Evolutionary conservation across 805 yeast genomes (phyloP), one percentile per base, ranked within the genome.

Genomic region (Saturnispora kantuleensis): DNA sequence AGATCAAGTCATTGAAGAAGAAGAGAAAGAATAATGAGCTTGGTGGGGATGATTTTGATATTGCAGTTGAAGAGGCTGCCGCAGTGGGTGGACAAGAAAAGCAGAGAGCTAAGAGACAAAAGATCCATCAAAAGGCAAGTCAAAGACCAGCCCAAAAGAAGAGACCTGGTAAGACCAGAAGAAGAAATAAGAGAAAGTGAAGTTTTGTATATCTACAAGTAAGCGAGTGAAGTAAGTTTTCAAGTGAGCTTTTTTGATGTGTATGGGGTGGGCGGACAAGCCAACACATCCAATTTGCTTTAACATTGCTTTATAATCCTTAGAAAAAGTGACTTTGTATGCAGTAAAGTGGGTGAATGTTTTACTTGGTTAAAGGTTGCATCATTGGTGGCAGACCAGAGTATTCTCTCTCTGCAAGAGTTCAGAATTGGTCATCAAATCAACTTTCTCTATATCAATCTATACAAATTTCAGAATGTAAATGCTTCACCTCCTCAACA

Each of bases 1-100:
- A 83, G 69, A 86, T 90, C 64, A 89, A 88, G 66, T 73, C 84
- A n/a, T 74, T 93, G 58, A 87, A 86, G 74, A 81, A 84, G 62
- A 89, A 87, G 77, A 79, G 95, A 68, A 79, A 79, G 57, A 74
- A 77, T 50, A 77, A 80, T 52, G 95, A 84, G 53, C 75, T 85
- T 49, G 68, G 73, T 39, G 69, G 73, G 41, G 87, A 81, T 53
- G 89, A 81, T 54, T 89, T 90, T 64, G 87, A 84, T 60, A 83
- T 90, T 56, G 96, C 95, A 37, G 75, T 90, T 52, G 97, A 89
- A 66, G 97, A 89, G 64, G 88, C 87, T 41, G 74, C 85, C n/a
- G 79, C 79, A 41, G 72, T 39, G 26, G 47, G 47, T 13, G 43
- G 35, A 26, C 39, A 56, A 13, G 68, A 66, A 36, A 56, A 60